Evolutionary conservation across 73 alveolate genomes (phyloP).

Genomic region (Paramecium octaurelia): DNA sequence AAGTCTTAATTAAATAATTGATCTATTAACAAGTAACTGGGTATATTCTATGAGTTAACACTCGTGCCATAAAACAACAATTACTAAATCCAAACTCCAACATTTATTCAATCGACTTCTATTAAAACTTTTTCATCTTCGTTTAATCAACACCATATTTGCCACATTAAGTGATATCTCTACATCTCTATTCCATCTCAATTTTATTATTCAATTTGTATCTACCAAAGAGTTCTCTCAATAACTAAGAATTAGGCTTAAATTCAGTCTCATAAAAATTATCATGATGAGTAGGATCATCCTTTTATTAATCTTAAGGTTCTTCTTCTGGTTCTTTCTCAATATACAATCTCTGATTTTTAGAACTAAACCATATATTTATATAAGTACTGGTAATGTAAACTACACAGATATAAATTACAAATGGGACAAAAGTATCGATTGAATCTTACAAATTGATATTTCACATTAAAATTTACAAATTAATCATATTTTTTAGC

Average conservation of each 20-base stretch:
- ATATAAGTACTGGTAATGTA: not conserved
- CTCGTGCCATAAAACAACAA: not conserved
- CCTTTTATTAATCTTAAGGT: not conserved
- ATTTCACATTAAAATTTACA: not conserved
- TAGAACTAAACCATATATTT: not conserved
- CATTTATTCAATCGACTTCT: not conserved
- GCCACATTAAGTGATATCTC: not conserved
- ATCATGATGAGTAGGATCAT: not conserved
- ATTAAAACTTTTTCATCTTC: not conserved
- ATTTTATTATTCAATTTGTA: not conserved
- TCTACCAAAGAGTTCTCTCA: not conserved
- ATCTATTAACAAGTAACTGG: not conserved
- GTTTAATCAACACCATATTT: not conserved
- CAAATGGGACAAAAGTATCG: not conserved
- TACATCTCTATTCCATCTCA: not conserved
- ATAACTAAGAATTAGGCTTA: not conserved
- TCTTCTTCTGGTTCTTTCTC: constrained; percentile 27
- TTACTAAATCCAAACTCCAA: not conserved
- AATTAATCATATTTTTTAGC: not conserved
- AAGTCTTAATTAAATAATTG: not conserved
- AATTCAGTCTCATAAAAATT: not conserved
- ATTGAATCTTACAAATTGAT: not conserved
- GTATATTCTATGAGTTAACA: not conserved
- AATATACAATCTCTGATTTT: not conserved
- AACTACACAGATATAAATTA: not conserved